Evolutionary conservation across 352 stramenopile genomes (phyloP).

Genomic region (Lagenidium sp.): DNA sequence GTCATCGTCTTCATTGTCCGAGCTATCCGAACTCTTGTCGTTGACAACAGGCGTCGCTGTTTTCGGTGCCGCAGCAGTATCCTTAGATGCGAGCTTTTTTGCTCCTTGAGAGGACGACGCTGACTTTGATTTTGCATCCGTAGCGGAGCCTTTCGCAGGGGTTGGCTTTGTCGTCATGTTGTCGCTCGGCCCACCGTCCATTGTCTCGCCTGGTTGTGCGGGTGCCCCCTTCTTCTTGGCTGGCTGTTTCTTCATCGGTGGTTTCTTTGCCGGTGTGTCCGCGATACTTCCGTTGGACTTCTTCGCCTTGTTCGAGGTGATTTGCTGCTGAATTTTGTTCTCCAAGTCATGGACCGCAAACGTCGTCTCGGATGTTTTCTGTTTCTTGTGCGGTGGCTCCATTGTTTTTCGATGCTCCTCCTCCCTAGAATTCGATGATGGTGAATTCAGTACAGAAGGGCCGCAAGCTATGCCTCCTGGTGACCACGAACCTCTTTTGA

Average conservation of each 20-base stretch:
- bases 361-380: conserved; percentile 3
- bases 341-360: background rate
- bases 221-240: no score
- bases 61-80: conserved; percentile 7
- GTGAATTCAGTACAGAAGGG: no score
- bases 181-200: background rate
- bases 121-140: no score
- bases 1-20: conserved; percentile 12
- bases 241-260: background rate
- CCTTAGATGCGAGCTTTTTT: conserved; percentile 13
- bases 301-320: no score
- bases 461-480: no score
- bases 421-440: conserved; percentile 13
- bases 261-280: no score
- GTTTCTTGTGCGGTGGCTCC: conserved; percentile 10
- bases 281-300: no score
- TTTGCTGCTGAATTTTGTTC: no score
- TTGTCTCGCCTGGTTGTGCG: no score
- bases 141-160: no score
- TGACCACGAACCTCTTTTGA: conserved; percentile 18
- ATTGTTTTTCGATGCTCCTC: conserved; percentile 4
- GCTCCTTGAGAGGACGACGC: no score
- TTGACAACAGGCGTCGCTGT: background rate
- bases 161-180: conserved; percentile 3
- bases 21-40: background rate